phyloP scores from a whole-genome alignment of 2,329 filamentous ascomycete genomes.

The Corynespora cassiicola region DNA sequence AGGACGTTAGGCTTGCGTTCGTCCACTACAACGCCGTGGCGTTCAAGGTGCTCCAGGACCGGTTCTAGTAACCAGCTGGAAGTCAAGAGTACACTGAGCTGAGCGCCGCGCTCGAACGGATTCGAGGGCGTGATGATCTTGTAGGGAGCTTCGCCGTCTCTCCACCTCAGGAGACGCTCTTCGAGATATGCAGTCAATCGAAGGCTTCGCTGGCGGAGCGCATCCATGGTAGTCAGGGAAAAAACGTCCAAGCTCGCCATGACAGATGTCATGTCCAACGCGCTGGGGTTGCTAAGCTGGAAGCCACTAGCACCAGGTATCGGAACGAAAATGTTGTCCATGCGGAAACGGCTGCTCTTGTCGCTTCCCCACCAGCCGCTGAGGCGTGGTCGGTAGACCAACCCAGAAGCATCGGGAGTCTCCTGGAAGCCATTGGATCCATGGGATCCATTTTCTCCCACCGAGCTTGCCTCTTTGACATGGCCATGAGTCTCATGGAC shows the following conservation, averaged over 20 bases:
- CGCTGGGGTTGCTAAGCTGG: constrained; percentile 85
- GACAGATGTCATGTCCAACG: constrained; percentile 78
- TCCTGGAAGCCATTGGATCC: neutral
- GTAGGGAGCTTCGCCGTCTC: constrained; percentile 44
- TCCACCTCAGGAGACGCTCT: constrained; percentile 39
- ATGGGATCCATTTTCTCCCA: constrained; percentile 1
- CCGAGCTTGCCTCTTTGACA: constrained; percentile 47
- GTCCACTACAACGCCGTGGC: constrained; percentile 77
- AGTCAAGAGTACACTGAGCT: constrained; percentile 75
- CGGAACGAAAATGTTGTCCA: constrained; percentile 82
- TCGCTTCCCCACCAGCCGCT: constrained; percentile 89
- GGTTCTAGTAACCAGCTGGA: constrained; percentile 74
- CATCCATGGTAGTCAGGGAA: constrained; percentile 71
- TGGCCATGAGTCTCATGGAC: constrained; percentile 77
- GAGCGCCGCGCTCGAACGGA: constrained; percentile 73
- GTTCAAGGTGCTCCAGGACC: constrained; percentile 69
- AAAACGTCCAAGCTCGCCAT: constrained; percentile 77
- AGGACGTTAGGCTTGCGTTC: constrained; percentile 87
- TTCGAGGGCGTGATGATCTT: constrained; percentile 73
- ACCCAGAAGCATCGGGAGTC: constrained; percentile 38
- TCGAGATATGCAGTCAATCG: constrained; percentile 80
- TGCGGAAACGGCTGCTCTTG: constrained; percentile 77
- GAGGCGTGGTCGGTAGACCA: constrained; percentile 69
- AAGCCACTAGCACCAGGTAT: constrained; percentile 80
- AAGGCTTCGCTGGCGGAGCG: constrained; percentile 74